These are phyloP conservation scores for Taphrina wiesneri DNA, from an alignment of 1,139 yeast species.

Conservation along the genomic window DNA sequence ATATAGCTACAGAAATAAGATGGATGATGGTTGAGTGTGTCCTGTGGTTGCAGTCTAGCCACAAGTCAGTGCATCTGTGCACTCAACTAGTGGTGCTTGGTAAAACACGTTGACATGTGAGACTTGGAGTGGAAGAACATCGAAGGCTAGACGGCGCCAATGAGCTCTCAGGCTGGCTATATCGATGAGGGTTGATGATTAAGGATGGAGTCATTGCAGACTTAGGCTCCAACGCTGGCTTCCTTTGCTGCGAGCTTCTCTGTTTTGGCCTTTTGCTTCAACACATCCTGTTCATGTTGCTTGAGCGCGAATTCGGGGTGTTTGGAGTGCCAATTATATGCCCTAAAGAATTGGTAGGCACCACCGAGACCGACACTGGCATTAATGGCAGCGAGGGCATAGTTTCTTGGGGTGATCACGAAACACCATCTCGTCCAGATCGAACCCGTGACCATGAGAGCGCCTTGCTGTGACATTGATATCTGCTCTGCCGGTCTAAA, in stretches of 20 bases:
- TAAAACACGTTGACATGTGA: no score
- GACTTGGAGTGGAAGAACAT: no score
- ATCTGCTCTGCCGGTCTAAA: conserved; percentile 36
- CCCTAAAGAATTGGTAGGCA: conserved; percentile 72
- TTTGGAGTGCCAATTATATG: conserved; percentile 28
- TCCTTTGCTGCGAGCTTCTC: conserved; percentile 30
- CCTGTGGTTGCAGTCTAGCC: not conserved
- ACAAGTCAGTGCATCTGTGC: no score
- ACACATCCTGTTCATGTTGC: conserved; percentile 24
- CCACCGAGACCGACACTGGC: conserved; percentile 92
- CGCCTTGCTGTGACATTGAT: conserved; percentile 44
- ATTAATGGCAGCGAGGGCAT: conserved; percentile 85
- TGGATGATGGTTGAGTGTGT: not conserved
- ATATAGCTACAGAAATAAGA: conserved; percentile 1
- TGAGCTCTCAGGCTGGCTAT: not conserved
- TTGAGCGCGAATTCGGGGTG: conserved; percentile 17
- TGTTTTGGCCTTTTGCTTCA: conserved; percentile 16
- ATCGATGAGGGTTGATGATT: not conserved
- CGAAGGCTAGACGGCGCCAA: no score
- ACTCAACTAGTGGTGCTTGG: no score
- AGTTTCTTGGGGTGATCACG: conserved; percentile 86
- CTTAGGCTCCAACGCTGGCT: conserved; percentile 30
- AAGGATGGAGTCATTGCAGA: not conserved
- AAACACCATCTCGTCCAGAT: conserved; percentile 99
- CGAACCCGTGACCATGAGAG: conserved; percentile 85